Evolutionary conservation across 108 stramenopile genomes (phyloP).

Genomic region (Conticribra weissflogii): DNA sequence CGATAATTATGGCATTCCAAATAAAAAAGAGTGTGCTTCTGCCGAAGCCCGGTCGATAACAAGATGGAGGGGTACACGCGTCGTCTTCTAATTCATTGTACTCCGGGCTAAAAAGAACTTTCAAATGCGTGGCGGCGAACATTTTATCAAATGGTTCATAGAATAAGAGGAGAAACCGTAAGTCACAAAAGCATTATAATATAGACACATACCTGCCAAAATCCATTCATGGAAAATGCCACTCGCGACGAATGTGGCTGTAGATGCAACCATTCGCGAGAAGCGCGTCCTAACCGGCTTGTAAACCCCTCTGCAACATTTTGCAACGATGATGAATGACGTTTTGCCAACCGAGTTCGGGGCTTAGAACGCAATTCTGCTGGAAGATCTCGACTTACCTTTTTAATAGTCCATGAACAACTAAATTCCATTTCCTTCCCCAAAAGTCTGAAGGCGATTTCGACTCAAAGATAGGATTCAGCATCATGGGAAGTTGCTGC

Average conservation of each 20-base stretch:
- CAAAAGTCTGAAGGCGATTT: conserved; percentile 44
- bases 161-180: background rate
- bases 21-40: conserved; percentile 42
- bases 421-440: conserved; percentile 43
- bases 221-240: conserved; percentile 52
- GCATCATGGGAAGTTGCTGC: conserved; percentile 37
- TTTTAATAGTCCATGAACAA: conserved; percentile 28
- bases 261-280: conserved; percentile 31
- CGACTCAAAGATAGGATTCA: conserved; percentile 48
- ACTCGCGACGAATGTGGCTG: conserved; percentile 44
- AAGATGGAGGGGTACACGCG: conserved; percentile 7
- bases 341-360: background rate
- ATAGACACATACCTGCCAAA: conserved; percentile 13
- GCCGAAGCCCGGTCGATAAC: conserved; percentile 35
- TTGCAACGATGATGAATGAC: conserved; percentile 8
- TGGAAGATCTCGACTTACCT: conserved; percentile 2
- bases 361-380: background rate
- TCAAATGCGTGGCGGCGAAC: background rate
- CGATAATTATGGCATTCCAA: conserved; percentile 47
- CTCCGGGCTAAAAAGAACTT: background rate
- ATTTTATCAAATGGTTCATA: background rate
- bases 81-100: conserved; percentile 8
- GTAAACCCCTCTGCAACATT: conserved; percentile 37
- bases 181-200: background rate
- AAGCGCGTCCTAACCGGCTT: conserved; percentile 39